Conservation (phyloP, 345 rosid genomes). For the Melaleuca quinquenervia region DNA sequence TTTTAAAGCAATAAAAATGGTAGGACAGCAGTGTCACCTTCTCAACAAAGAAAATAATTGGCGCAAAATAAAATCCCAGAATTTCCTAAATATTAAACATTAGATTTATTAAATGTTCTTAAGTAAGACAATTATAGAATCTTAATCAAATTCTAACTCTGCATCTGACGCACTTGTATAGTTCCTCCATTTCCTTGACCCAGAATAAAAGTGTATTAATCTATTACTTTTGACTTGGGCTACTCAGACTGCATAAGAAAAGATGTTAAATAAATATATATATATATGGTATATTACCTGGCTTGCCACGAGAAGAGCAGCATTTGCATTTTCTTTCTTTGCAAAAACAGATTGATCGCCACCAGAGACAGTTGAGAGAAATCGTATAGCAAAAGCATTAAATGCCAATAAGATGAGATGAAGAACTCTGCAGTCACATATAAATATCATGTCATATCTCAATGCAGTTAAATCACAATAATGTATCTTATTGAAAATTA, state of each 20-base stretch:
- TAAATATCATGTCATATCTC: neutral
- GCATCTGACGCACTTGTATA: neutral
- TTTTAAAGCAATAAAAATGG: neutral
- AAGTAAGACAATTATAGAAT: neutral
- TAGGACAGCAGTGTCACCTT: neutral
- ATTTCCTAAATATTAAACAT: neutral
- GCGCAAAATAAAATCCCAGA: neutral
- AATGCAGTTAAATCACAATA: neutral
- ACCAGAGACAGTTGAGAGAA: slow-evolving; percentile 43
- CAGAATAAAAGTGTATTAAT: neutral
- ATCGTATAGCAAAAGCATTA: slow-evolving; percentile 41
- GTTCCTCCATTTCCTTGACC: neutral
- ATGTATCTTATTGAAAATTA: neutral
- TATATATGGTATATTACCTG: slow-evolving; percentile 29
- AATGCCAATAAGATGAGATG: slow-evolving; percentile 59
- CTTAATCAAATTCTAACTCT: neutral
- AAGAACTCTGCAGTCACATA: slow-evolving; percentile 33
- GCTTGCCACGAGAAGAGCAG: slow-evolving; percentile 70
- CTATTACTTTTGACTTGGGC: neutral
- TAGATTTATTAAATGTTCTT: neutral
- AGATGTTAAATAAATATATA: neutral
- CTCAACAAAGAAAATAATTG: neutral
- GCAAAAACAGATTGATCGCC: slow-evolving; percentile 34
- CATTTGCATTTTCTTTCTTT: slow-evolving; percentile 52
- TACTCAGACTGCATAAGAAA: neutral